Conservation (phyloP, 805 yeast species). For the Yarrowia porcina region DNA sequence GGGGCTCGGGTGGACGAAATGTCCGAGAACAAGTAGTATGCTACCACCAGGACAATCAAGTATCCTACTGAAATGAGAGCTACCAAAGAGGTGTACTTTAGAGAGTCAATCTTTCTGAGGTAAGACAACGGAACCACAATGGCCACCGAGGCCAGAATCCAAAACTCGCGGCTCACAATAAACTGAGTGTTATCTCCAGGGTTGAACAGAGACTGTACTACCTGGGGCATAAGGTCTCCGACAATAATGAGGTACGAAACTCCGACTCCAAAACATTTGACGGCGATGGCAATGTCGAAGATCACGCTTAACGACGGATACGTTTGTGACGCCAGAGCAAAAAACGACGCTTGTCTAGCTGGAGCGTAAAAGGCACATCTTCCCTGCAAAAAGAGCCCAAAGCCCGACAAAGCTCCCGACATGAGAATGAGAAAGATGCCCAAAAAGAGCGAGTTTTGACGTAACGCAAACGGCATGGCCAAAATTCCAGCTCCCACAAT, state of each 20-base stretch:
- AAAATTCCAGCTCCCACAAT: constrained; percentile 76
- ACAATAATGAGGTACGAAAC: constrained; percentile 67
- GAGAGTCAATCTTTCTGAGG: constrained; percentile 70
- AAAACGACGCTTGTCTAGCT: constrained; percentile 63
- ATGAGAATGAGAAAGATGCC: constrained; percentile 54
- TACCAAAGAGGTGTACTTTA: constrained; percentile 78
- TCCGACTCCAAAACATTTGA: constrained; percentile 81
- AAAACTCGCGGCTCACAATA: constrained; percentile 41
- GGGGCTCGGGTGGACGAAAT: constrained; percentile 51
- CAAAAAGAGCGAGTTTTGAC: constrained; percentile 57
- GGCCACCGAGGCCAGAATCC: constrained; percentile 47
- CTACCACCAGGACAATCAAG: constrained; percentile 65
- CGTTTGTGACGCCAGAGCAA: constrained; percentile 61
- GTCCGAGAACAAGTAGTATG: constrained; percentile 63
- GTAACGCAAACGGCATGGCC: constrained; percentile 69
- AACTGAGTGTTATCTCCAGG: constrained; percentile 28
- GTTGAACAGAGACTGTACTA: constrained; percentile 34
- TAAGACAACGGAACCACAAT: constrained; percentile 64
- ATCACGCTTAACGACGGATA: constrained; percentile 65
- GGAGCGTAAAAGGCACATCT: constrained; percentile 54
- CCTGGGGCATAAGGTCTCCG: constrained; percentile 70
- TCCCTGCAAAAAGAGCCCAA: constrained; percentile 63
- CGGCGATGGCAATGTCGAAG: constrained; percentile 69
- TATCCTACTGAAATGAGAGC: constrained; percentile 81
- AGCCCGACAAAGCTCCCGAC: constrained; percentile 63